These are phyloP conservation scores for Macroventuria anomochaeta DNA, from an alignment of 2,329 filamentous ascomycete genomes.

Conservation along the genomic window DNA sequence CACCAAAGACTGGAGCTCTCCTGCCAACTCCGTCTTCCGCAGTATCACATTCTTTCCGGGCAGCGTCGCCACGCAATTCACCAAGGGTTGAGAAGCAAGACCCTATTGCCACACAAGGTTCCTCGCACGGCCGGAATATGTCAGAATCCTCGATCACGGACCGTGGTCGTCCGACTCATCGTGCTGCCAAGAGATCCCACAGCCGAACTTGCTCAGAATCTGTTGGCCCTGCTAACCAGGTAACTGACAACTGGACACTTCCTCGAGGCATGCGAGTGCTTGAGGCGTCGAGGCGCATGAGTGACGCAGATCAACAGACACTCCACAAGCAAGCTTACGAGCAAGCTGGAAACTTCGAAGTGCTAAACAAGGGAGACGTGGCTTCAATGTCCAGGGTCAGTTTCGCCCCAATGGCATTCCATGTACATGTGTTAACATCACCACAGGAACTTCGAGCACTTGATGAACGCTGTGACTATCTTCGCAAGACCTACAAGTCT, in stretches of 20 bases:
- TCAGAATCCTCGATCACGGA: slow-evolving; percentile 50
- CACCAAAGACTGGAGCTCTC: slow-evolving; percentile 37
- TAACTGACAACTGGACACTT: slow-evolving; percentile 45
- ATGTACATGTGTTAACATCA: slow-evolving; percentile 25
- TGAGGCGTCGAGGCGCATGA: slow-evolving; percentile 44
- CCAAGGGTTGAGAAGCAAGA: slow-evolving; percentile 44
- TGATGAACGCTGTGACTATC: slow-evolving; percentile 80
- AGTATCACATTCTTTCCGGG: slow-evolving; percentile 41
- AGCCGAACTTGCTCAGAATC: slow-evolving; percentile 45
- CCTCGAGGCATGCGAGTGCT: slow-evolving; percentile 47
- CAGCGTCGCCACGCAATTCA: slow-evolving; percentile 42
- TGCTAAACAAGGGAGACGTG: slow-evolving; percentile 49
- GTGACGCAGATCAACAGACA: slow-evolving; percentile 44
- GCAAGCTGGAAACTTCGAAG: slow-evolving; percentile 51
- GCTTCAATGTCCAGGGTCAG: slow-evolving; percentile 65
- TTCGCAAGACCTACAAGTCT: slow-evolving; percentile 77
- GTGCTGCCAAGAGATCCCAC: slow-evolving; percentile 41
- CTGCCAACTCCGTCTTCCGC: slow-evolving; percentile 42
- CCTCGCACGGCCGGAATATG: slow-evolving; percentile 44
- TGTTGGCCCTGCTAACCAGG: slow-evolving; percentile 29
- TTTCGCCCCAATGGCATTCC: not conserved
- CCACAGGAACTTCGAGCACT: slow-evolving; percentile 72
- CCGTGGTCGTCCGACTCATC: slow-evolving; percentile 45
- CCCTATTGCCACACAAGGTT: slow-evolving; percentile 16
- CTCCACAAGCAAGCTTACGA: slow-evolving; percentile 49